phyloP scores from a whole-genome alignment of 2,329 filamentous ascomycete species.

The Thielaviopsis punctulata region DNA sequence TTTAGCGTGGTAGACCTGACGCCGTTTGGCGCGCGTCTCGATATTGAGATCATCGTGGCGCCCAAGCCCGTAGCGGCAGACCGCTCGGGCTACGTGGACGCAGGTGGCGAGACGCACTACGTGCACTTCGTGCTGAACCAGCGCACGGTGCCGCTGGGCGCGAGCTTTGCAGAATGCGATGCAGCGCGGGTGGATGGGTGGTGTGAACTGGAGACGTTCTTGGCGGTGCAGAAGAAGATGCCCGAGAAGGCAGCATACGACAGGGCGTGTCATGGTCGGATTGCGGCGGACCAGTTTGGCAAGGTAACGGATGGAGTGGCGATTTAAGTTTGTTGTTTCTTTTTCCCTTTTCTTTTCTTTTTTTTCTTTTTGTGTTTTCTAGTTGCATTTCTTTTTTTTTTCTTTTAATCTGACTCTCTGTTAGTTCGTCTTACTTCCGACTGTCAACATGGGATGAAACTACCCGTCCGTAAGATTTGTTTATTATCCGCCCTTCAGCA shows the following conservation, averaged over 20 bases:
- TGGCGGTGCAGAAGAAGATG: conserved; percentile 43
- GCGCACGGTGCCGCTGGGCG: conserved; percentile 51
- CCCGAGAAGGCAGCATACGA: conserved; percentile 42
- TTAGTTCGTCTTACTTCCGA: background rate
- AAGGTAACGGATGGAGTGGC: conserved; percentile 24
- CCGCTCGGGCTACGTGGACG: conserved; percentile 32
- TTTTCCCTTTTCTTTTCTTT: conserved; percentile 15
- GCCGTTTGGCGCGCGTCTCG: conserved; percentile 54
- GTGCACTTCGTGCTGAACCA: conserved; percentile 62
- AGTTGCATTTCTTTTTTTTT: background rate
- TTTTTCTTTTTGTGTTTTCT: conserved; percentile 10
- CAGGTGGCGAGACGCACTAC: conserved; percentile 43
- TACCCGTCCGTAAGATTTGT: too few relatives aligned
- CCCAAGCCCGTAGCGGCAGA: conserved; percentile 43
- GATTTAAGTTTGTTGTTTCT: conserved; percentile 11
- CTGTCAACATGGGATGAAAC: background rate
- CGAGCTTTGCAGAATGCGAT: conserved; percentile 48
- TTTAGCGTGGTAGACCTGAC: conserved; percentile 51
- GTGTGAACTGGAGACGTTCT: conserved; percentile 56
- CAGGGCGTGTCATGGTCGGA: conserved; percentile 46
- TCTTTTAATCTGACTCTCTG: background rate
- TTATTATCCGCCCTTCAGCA: too few relatives aligned
- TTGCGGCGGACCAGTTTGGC: conserved; percentile 21
- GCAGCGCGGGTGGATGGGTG: conserved; percentile 49
- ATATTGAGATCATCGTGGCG: conserved; percentile 56